Evolutionary conservation across 306 rosid species (phyloP).

Genomic region (Trifolium dubium): DNA sequence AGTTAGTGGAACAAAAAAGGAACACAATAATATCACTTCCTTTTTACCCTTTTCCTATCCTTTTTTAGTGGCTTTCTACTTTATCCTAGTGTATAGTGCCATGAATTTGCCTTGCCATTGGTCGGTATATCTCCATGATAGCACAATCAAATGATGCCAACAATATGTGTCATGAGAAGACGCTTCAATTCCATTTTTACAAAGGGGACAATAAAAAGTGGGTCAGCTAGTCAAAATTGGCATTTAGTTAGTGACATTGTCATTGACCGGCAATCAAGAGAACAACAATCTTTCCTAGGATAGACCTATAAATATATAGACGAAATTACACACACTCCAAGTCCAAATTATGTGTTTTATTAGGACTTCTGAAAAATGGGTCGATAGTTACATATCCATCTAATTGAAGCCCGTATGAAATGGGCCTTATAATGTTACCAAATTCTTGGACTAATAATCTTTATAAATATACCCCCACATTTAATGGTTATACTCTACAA

Average conservation of each 20-base stretch:
- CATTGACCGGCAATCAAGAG: constrained; percentile 19
- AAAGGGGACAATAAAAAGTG: constrained; percentile 1
- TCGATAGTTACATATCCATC: background rate
- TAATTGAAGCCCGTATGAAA: background rate
- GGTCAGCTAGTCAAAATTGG: constrained; percentile 42
- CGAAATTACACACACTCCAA: background rate
- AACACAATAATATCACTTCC: constrained; percentile 15
- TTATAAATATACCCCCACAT: too few species aligned
- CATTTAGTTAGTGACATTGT: constrained; percentile 10
- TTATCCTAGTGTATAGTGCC: constrained; percentile 16
- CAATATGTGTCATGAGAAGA: constrained; percentile 10
- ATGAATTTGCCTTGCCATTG: constrained; percentile 25
- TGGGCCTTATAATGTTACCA: background rate
- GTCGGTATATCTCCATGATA: constrained; percentile 19
- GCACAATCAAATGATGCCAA: constrained; percentile 7
- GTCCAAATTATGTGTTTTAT: background rate
- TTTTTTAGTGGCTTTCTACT: background rate
- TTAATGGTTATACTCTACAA: too few species aligned
- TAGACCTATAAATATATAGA: background rate
- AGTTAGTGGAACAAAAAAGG: constrained; percentile 27
- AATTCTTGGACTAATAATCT: background rate
- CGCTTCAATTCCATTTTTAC: constrained; percentile 32
- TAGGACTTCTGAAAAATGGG: too few species aligned
- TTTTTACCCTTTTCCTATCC: background rate
- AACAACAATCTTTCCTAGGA: background rate